Conservation (phyloP, 495 filamentous ascomycete species). For the Lophiotrema nucula region DNA sequence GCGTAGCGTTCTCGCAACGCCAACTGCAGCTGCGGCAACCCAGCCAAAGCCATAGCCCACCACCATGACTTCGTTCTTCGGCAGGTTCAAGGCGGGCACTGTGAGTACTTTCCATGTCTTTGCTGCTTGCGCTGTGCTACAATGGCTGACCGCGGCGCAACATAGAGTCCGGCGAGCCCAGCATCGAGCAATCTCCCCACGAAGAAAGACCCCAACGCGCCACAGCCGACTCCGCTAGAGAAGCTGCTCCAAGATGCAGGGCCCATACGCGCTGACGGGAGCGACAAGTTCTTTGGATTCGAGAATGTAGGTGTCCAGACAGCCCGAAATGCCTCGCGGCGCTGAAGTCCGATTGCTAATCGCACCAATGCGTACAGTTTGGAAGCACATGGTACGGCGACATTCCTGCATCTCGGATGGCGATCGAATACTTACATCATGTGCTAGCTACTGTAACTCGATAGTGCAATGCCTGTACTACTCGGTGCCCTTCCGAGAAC, state of each 20-base stretch:
- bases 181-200: constrained; percentile 45
- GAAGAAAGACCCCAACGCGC: constrained; percentile 71
- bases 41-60: constrained; percentile 2
- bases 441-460: constrained; percentile 86
- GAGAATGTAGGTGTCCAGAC: constrained; percentile 96
- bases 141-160: constrained; percentile 15
- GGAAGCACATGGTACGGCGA: constrained; percentile 87
- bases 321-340: constrained; percentile 5
- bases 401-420: neutral
- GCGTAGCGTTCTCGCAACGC: constrained; percentile 4
- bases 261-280: constrained; percentile 78
- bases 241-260: constrained; percentile 79
- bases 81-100: constrained; percentile 40
- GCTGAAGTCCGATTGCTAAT: constrained; percentile 35
- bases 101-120: constrained; percentile 33
- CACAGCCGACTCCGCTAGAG: constrained; percentile 74
- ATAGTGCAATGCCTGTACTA: constrained; percentile 97
- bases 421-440: neutral
- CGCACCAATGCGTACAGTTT: constrained; percentile 56
- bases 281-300: constrained; percentile 97
- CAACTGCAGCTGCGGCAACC: neutral
- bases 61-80: constrained; percentile 46
- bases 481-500: constrained; percentile 90
- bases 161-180: constrained; percentile 47
- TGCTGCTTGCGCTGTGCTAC: neutral